Evolutionary conservation across 352 stramenopile genomes (phyloP).

Genomic region (Phytophthora citrophthora): DNA sequence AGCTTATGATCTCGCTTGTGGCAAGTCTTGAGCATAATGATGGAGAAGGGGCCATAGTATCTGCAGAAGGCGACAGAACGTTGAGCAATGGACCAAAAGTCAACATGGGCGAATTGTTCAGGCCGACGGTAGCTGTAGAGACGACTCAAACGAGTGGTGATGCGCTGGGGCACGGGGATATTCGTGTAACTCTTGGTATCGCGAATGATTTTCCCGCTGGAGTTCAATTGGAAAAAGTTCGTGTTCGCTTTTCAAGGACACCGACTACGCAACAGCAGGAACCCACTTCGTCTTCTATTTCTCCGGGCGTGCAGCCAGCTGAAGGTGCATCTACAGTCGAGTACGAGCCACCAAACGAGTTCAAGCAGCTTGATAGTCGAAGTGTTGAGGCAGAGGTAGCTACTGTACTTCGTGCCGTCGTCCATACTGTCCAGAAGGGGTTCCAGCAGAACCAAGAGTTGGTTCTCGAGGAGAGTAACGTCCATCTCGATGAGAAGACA

Average conservation of each 20-base stretch:
- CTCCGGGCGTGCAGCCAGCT: not conserved
- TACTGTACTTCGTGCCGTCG: not conserved
- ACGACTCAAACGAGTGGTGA: constrained; percentile 56
- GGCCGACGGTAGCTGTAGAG: constrained; percentile 52
- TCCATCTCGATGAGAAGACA: constrained; percentile 67
- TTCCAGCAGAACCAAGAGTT: constrained; percentile 21
- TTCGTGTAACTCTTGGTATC: constrained; percentile 59
- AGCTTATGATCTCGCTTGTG: constrained; percentile 56
- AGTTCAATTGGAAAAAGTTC: constrained; percentile 64
- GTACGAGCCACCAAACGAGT: not conserved
- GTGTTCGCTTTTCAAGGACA: constrained; percentile 44
- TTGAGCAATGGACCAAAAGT: constrained; percentile 21
- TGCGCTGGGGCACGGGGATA: constrained; percentile 58
- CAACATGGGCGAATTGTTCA: constrained; percentile 67
- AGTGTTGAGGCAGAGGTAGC: constrained; percentile 2
- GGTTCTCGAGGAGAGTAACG: constrained; percentile 56
- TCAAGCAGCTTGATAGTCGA: not conserved
- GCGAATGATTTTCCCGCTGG: constrained; percentile 65
- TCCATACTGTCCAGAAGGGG: not conserved
- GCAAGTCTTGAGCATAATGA: constrained; percentile 36
- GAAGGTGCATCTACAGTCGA: not conserved
- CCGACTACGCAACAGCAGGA: not conserved
- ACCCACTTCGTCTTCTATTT: too few relatives aligned
- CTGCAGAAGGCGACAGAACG: not conserved
- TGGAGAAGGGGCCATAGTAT: not conserved